These are phyloP conservation scores for Clathrospora elynae DNA, from an alignment of 2,329 filamentous ascomycete genomes.

Conservation along the genomic window DNA sequence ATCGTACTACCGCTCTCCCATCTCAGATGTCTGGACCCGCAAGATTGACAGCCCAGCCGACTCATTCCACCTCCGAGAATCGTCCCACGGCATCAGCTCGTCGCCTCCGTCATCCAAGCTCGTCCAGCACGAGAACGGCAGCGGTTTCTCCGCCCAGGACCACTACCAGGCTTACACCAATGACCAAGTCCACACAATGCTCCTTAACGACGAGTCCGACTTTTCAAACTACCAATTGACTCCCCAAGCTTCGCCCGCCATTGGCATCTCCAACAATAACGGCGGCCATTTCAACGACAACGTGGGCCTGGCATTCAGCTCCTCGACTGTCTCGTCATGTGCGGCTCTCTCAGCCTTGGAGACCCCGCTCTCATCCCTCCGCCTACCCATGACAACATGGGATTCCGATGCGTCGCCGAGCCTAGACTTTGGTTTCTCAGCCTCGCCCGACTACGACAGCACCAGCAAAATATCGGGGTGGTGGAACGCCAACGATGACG, in stretches of 20 bases:
- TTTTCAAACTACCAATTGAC: slow-evolving; percentile 44
- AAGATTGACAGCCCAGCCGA: slow-evolving; percentile 53
- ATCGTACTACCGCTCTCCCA: slow-evolving; percentile 52
- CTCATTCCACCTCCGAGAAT: slow-evolving; percentile 57
- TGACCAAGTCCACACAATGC: no score
- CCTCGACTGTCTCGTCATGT: slow-evolving; percentile 24
- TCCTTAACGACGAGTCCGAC: slow-evolving; percentile 17
- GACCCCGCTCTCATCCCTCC: slow-evolving; percentile 43
- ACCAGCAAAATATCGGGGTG: slow-evolving; percentile 35
- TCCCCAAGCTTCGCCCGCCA: slow-evolving; percentile 40
- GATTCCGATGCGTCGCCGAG: slow-evolving; percentile 32
- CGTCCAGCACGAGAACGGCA: slow-evolving; percentile 30
- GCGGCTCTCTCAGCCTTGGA: slow-evolving; percentile 47
- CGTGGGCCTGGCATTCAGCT: slow-evolving; percentile 21
- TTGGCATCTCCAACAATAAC: slow-evolving; percentile 26
- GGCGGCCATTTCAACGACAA: slow-evolving; percentile 33
- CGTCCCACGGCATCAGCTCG: slow-evolving; percentile 36
- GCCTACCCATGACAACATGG: slow-evolving; percentile 40
- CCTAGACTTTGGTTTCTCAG: slow-evolving; percentile 41
- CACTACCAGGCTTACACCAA: slow-evolving; percentile 33
- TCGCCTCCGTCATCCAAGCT: slow-evolving; percentile 36
- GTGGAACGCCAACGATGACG: slow-evolving; percentile 32
- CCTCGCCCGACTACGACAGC: slow-evolving; percentile 36
- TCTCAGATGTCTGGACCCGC: slow-evolving; percentile 59
- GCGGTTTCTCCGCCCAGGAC: slow-evolving; percentile 28